phyloP scores from a whole-genome alignment of 805 yeast species.

The Kodamaea fukazawae region DNA sequence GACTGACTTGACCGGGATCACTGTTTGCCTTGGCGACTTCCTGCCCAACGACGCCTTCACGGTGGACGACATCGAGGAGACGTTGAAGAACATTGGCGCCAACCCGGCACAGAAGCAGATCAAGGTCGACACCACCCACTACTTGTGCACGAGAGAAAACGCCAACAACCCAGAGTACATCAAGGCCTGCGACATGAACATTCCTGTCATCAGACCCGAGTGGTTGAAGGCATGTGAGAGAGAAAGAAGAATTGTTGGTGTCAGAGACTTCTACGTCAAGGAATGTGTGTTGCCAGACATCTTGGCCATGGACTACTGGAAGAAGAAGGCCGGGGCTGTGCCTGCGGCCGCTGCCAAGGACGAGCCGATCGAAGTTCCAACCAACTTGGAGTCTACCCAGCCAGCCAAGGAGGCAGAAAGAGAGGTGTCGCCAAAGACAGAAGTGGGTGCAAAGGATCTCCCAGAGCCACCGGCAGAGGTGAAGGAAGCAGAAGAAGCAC shows the following conservation, averaged over 20 bases:
- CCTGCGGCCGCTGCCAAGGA: constrained; percentile 4
- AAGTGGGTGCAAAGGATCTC: not conserved
- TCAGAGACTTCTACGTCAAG: constrained; percentile 76
- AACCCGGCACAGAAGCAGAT: constrained; percentile 70
- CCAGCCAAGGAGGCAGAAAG: not conserved
- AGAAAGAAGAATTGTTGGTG: constrained; percentile 90
- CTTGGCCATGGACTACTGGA: constrained; percentile 42
- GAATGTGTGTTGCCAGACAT: constrained; percentile 46
- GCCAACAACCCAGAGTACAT: constrained; percentile 67
- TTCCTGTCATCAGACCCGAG: constrained; percentile 93
- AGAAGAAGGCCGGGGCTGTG: constrained; percentile 8
- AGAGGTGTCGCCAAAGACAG: not conserved
- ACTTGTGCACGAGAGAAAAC: constrained; percentile 62
- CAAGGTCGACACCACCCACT: constrained; percentile 91
- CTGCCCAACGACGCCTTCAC: constrained; percentile 50
- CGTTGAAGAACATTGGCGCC: constrained; percentile 75
- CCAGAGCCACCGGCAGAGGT: not conserved
- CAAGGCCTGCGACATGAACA: constrained; percentile 79
- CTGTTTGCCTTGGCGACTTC: constrained; percentile 83
- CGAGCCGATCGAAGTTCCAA: not conserved
- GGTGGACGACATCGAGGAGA: constrained; percentile 53
- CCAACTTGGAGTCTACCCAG: too few species aligned
- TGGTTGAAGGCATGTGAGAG: constrained; percentile 93
- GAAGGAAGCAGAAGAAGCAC: not conserved
- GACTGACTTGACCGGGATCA: constrained; percentile 93